Evolutionary conservation across 2,329 filamentous ascomycete species (phyloP), one percentile per base, ranked within the genome.

Genomic region (Alternaria alternata): DNA sequence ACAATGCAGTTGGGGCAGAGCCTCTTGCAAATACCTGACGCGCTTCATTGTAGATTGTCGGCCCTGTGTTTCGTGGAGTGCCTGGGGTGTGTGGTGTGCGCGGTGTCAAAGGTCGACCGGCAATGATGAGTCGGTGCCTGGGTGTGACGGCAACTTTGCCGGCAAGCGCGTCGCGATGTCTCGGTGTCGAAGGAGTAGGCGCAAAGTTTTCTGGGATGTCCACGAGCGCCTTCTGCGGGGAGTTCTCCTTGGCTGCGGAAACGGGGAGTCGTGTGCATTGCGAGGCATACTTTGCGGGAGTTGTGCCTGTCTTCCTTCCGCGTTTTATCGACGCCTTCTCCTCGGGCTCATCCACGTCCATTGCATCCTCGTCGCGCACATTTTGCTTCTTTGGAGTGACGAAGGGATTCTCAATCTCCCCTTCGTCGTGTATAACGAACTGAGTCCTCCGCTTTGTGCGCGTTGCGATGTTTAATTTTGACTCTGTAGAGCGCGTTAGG

Each of bases 1-100:
- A 85, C 12, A 97, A 82, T 68, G 88, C 86, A 2, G 89, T 88
- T 1, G 92, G 91, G 57, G 89, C 88, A 8, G 90, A 88, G 63
- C 91, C 91, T 51, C 93, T 88, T 7, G 91, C 89, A 74, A 99
- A 99, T 3, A 96, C 81, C 72, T 97, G 93, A 30, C 94, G 89
- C 16, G 93, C 95, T 61, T 89, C 86, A 64, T 95, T 93, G 78
- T 97, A 98, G 38, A 97, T 84, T 0, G 93, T 95, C 54, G 89
- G 88, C 22, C 86, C 82, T 11, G 87, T 82, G 54, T 80, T 80
- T 28, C 87, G 86, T 12, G 92, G 91, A 7, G 91, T 91, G 34
- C 85, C 82, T 11, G 90, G 90, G 12, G 92, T 92, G 66, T 90
- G 88, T 20, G 92, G 91, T 42, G 93, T 96, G 69, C 90, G 83